A percentile compares a stretch with the other conserved stretches of the same genome.
phyloP scores from a whole-genome alignment of 2,329 filamentous ascomycete genomes.

The Claviceps africana region DNA sequence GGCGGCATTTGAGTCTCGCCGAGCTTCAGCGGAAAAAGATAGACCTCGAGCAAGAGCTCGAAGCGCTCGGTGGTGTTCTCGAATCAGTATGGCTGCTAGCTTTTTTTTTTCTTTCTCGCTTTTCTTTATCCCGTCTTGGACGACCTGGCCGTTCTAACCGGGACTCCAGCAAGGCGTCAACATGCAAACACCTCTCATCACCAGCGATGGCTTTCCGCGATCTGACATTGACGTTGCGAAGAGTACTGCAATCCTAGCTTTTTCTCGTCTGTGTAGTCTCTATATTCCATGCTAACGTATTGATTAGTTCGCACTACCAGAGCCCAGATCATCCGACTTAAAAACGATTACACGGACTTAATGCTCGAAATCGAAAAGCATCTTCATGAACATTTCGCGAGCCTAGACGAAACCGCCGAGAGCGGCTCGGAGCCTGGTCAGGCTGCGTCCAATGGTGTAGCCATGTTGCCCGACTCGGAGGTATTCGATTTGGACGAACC shows the following conservation, averaged over 20 bases:
- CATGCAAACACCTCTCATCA: slow-evolving; percentile 81
- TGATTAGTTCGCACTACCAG: slow-evolving; percentile 78
- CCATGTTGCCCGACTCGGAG: slow-evolving; percentile 20
- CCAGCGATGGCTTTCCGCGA: slow-evolving; percentile 80
- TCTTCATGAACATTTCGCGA: slow-evolving; percentile 85
- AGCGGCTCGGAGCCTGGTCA: slow-evolving; percentile 4
- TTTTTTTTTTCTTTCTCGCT: neutral
- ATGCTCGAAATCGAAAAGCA: slow-evolving; percentile 74
- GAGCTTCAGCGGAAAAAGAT: slow-evolving; percentile 80
- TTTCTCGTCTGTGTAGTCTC: neutral
- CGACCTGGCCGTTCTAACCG: slow-evolving; percentile 9
- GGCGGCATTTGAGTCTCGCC: slow-evolving; percentile 52
- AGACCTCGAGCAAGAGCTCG: slow-evolving; percentile 71
- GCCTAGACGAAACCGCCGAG: slow-evolving; percentile 38
- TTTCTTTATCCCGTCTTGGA: neutral
- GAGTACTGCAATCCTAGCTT: slow-evolving; percentile 50
- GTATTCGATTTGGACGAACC: slow-evolving; percentile 15
- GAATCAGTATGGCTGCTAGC: slow-evolving; percentile 55
- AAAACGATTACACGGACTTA: slow-evolving; percentile 84
- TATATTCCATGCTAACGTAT: slow-evolving; percentile 7
- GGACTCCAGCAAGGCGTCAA: slow-evolving; percentile 64
- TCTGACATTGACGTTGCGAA: slow-evolving; percentile 91
- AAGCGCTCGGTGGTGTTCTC: slow-evolving; percentile 71
- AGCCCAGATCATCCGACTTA: slow-evolving; percentile 73
- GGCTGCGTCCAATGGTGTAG: slow-evolving; percentile 10